Conservation (phyloP, 1,284 basidiomycete genomes). For the Naganishia sp. region DNA sequence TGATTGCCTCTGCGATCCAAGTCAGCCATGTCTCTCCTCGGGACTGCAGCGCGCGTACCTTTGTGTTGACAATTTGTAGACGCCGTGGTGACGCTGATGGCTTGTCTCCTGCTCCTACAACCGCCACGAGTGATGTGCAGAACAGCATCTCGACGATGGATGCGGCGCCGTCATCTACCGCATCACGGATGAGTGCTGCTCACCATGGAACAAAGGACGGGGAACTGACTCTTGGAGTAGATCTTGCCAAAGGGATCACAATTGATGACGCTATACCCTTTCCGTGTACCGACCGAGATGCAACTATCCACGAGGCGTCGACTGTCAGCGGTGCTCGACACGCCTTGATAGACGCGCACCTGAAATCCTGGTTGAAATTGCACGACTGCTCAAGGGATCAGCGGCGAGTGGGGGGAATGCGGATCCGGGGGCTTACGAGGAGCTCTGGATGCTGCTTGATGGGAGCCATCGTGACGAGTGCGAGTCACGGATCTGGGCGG, state of each 20-base stretch:
- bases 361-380: constrained; percentile 55
- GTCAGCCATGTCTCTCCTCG: neutral
- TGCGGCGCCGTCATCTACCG: constrained; percentile 79
- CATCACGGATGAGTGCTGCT: neutral
- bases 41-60: constrained; percentile 59
- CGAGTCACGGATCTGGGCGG: no score
- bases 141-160: constrained; percentile 99
- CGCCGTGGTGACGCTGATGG: constrained; percentile 84
- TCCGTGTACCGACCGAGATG: constrained; percentile 89
- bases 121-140: constrained; percentile 93
- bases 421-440: neutral
- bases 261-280: constrained; percentile 95
- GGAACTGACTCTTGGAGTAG: constrained; percentile 80
- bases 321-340: neutral
- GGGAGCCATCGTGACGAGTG: neutral
- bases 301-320: constrained; percentile 55
- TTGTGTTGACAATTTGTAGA: constrained; percentile 97
- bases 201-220: neutral
- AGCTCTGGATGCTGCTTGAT: constrained; percentile 27
- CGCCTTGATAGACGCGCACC: constrained; percentile 5
- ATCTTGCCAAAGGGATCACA: constrained; percentile 97
- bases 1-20: constrained; percentile 73
- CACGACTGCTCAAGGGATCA: constrained; percentile 42
- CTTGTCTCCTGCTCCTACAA: constrained; percentile 87
- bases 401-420: no score